These are phyloP conservation scores for Kodamaea laetipori DNA, from an alignment of 805 yeast genomes.

Conservation along the genomic window DNA sequence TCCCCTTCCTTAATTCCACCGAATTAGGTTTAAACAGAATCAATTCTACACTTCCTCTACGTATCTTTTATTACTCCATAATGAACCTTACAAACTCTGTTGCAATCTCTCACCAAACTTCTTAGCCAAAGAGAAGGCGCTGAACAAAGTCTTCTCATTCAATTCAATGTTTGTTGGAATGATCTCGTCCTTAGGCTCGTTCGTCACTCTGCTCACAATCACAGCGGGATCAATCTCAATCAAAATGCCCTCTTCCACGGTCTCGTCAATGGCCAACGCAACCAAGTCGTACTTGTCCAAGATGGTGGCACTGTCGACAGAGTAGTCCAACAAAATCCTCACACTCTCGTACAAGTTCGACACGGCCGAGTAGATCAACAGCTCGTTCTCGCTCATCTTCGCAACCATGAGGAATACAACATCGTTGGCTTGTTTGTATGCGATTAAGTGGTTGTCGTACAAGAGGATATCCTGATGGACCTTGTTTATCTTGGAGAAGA, in stretches of 20 bases:
- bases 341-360: slow-evolving; percentile 80
- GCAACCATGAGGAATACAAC: slow-evolving; percentile 72
- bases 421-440: slow-evolving; percentile 86
- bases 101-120: slow-evolving; percentile 53
- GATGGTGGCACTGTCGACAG: slow-evolving; percentile 76
- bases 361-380: slow-evolving; percentile 71
- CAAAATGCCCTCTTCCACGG: slow-evolving; percentile 90
- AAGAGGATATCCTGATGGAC: slow-evolving; percentile 78
- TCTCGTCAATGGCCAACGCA: slow-evolving; percentile 84
- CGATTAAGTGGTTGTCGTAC: slow-evolving; percentile 74
- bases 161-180: slow-evolving; percentile 55
- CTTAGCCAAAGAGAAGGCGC: slow-evolving; percentile 88
- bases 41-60: not conserved
- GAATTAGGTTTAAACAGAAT: too few species aligned
- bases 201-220: slow-evolving; percentile 89
- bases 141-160: slow-evolving; percentile 74
- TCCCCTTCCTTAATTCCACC: too few species aligned
- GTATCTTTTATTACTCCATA: slow-evolving; percentile 1
- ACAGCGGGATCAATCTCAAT: slow-evolving; percentile 86
- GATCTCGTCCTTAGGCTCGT: slow-evolving; percentile 57
- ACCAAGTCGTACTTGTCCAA: slow-evolving; percentile 85
- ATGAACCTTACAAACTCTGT: slow-evolving; percentile 38
- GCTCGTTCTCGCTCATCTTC: slow-evolving; percentile 80
- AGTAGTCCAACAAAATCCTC: slow-evolving; percentile 67
- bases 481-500: slow-evolving; percentile 77